Evolutionary conservation across 441 rosid species (phyloP).

Genomic region (Pelargonium citronellum): DNA sequence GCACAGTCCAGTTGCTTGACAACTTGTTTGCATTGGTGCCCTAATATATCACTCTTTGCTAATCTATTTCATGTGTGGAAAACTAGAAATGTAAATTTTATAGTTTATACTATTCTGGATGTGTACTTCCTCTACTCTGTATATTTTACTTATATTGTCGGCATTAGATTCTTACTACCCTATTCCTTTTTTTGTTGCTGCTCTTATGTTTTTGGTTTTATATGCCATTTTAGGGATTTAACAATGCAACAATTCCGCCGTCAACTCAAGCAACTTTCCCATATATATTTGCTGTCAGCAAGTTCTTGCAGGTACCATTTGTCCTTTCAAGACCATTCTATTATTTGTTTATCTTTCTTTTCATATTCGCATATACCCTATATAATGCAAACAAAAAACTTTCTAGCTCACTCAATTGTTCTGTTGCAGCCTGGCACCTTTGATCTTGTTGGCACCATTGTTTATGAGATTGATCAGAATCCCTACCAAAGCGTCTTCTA

Average conservation of each 20-base stretch:
- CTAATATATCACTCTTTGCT: background rate
- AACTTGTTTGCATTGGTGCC: no score
- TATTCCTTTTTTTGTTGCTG: background rate
- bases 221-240: conserved; percentile 55
- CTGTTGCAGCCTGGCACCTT: conserved; percentile 76
- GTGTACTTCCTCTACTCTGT: background rate
- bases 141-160: background rate
- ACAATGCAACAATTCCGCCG: conserved; percentile 77
- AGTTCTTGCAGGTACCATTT: conserved; percentile 70
- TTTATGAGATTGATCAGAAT: conserved; percentile 74
- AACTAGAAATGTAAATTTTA: background rate
- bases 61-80: no score
- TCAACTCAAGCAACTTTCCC: conserved; percentile 86
- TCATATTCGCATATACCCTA: background rate
- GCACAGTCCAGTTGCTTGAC: background rate
- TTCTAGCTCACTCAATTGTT: background rate
- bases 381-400: background rate
- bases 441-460: conserved; percentile 84
- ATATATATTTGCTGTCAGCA: conserved; percentile 79
- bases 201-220: background rate
- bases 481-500: conserved; percentile 74
- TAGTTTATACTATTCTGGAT: background rate
- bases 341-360: background rate
- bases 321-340: background rate
- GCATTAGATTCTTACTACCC: background rate